Conservation (phyloP, 192 early-diverging fungal genomes). For the Endogone sp. region DNA sequence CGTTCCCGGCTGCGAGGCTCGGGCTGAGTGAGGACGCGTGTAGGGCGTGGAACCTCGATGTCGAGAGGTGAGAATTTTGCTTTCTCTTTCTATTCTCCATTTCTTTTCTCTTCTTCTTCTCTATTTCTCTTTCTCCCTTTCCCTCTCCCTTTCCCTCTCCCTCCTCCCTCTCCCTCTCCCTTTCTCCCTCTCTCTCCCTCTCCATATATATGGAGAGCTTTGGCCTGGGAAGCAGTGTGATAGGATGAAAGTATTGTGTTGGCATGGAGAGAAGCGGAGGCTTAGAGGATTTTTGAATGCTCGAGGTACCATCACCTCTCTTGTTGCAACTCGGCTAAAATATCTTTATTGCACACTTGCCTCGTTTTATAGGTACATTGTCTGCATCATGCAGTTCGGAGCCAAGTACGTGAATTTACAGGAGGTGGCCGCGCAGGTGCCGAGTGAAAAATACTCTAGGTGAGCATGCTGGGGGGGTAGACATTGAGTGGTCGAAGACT, state of each 20-base stretch:
- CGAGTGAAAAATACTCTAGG: slow-evolving; percentile 5
- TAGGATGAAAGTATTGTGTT: no score
- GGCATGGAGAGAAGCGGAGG: no score
- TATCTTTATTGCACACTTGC: no score
- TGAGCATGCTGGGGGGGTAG: no score
- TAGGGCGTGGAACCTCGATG: slow-evolving; percentile 21
- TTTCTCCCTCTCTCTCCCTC: no score
- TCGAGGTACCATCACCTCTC: background rate
- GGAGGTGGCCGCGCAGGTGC: slow-evolving; percentile 1
- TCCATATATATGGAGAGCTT: background rate
- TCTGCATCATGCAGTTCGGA: slow-evolving; percentile 27
- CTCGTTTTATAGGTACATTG: slow-evolving; percentile 17
- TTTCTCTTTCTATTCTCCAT: background rate
- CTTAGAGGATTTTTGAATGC: no score
- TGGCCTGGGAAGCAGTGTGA: no score
- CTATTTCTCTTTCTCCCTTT: background rate
- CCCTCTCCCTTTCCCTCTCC: background rate
- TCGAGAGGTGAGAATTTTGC: slow-evolving; percentile 6
- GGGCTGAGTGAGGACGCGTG: slow-evolving; percentile 18
- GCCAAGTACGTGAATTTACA: slow-evolving; percentile 17
- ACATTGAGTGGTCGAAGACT: no score
- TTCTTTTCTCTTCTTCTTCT: background rate
- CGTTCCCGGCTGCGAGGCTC: slow-evolving; percentile 16
- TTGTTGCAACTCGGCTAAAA: no score
- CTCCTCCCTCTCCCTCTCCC: no score